Base-by-base conservation (phyloP, 2,329 filamentous ascomycete species). In the Pseudocercospora cruenta region DNA sequence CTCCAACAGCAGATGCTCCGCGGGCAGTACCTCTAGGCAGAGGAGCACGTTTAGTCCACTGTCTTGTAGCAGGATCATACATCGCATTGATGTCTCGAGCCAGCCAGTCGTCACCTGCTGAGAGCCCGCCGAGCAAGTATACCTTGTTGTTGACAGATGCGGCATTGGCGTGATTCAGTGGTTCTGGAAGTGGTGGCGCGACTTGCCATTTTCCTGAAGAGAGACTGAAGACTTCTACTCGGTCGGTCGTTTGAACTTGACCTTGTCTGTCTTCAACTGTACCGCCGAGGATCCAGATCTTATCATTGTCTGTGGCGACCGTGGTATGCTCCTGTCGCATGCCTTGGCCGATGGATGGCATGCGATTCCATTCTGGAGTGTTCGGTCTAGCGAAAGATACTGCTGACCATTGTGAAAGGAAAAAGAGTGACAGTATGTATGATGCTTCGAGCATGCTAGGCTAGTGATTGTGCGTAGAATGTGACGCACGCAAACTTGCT, bases 1-100 rank as follows among this genome's bases (percentile, higher is more conserved):
- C 60, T 31, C 64, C 64, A 2, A 66, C 64, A 4, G 64, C 64
- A 36, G 54, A 66, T 2, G 64, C 59, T 31, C 64, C 64, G 3
- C 64, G 64, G 9, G 60, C 54, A 12, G 60, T 66, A 2, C 64
- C 64, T 47, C 24, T 28, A 2, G 64, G 64, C 45, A 62, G 26
- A 19, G 59, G 28, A 43, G 31, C 16, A 22, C 28, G 31, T 14
- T 31, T 53, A 4, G 21, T n/a, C 64, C 64, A 66, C 7, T 31
- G n/a, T n/a, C 62, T 51, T 19, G 6, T 45, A 1, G 43, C n/a
- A 14, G 45, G 22, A 26, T 53, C 45, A 9, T 66, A 66, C 10
- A 51, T 54, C 31, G 60, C 47, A 36, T 24, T 54, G 43, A 51
- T 36, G 21, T 54, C 55, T 60, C 59, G 21, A 7, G 60, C 64